Evolutionary conservation across 106 monocot species (phyloP), one percentile per base, ranked within the genome.

Genomic region (Allium cepa): DNA sequence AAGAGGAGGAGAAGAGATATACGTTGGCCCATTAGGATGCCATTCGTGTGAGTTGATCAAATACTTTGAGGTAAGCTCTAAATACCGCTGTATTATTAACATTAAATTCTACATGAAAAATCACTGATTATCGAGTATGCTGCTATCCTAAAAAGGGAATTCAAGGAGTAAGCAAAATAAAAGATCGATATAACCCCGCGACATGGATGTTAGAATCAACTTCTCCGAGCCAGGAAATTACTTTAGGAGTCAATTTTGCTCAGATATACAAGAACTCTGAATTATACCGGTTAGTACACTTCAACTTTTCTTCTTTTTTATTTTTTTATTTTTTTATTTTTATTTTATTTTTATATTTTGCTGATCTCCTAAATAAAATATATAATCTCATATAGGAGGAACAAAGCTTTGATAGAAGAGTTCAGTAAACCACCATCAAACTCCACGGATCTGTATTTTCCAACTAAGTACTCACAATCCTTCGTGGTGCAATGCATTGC

Each of bases 1-100:
- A 68, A 67, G 87, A 69, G 91, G 91, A 52, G 91, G 91, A 69
- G 84, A 87, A 81, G 91, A 91, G 64, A 91, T 91, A 53, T 91
- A 91, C 73, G 87, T 84, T 10, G 91, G 91, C 49, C 87, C 87
- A 48, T 59, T 91, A 50, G 91, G 91, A 5, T 65, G 57, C 14
- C 47, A 87, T 58, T 87, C 91, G 47, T 84, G 77, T 62, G 69
- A 87, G 47, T 53, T 91, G 46, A 84, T 91, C 27, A 70, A 73
- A 53, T 91, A 91, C 63, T 87, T 86, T 66, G 83, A 90, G 86
- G 90, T 86, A 53, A 63, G 15, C 55, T 26, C 50, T 49, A 67
- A 52, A 11, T 2, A 36, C 5, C 36, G 0, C 11, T 68, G 27
- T 13, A 28, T 56, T 16, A 27, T 27, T 13, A 57, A 3, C 59